Base-by-base conservation (phyloP, 2,329 filamentous ascomycete genomes). In the Penicillium sp. region DNA sequence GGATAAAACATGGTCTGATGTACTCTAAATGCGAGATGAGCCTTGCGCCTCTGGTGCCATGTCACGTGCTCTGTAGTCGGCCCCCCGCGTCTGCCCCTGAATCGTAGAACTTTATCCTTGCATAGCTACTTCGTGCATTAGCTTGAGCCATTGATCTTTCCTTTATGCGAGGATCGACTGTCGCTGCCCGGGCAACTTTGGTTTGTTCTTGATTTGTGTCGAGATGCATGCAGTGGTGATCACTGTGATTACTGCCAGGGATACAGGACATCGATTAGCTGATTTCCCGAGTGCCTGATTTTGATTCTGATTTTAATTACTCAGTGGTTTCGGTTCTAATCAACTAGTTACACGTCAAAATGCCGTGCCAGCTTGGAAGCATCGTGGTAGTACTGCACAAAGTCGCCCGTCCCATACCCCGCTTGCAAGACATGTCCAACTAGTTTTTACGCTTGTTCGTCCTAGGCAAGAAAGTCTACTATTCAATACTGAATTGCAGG, bases 1-100 rank as follows among this genome's bases (percentile, higher is more conserved):
- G 55, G 55, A 59, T 59, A 58, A 42, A 35, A 49, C 24, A 47
- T 46, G 42, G 36, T 47, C 46, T 56, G 53, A 50, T 58, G 53
- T 55, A 55, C 49, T 46, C 43, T 39, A 38, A 49, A 51, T 47
- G 38, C 18, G 49, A 49, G 41, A 45, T 54, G 52, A 55, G 49
- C 27, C 39, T 28, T 37, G 37, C 29, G 22, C 35, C 36, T 31
- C n/a, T 23, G 26, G 14, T 11, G 31, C 14, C 18, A n/a, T n/a
- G 40, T 46, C 48, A 48, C 45, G 42, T 48, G 42, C 32, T 18
- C 24, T 14, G 32, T 27, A 27, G 22, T 29, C 6, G 3, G 14
- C 6, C 16, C 7, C 32, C 27, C 42, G 37, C 28, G 28, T 26
- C 28, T 3, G 26, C 23, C 34, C 34, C 23, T 40, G 37, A 28